A percentile compares a stretch with the other conserved stretches of the same genome.
These are phyloP conservation scores for Ceriops decandra DNA, from an alignment of 345 rosid genomes.

Conservation along the genomic window DNA sequence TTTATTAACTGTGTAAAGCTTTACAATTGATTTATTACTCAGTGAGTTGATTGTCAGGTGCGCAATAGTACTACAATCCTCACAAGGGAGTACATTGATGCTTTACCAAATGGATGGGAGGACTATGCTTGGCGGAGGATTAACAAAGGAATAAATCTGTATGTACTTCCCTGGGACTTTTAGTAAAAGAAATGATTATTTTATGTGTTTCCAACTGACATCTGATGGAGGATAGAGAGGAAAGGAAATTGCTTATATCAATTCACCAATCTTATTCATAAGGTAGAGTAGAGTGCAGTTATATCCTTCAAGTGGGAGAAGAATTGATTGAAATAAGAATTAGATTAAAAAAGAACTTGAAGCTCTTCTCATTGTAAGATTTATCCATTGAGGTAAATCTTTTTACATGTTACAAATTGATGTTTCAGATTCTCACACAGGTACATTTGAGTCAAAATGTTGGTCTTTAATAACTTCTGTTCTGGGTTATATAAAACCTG, in stretches of 20 bases:
- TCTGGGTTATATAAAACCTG: no score
- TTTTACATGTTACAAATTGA: neutral
- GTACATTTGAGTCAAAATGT: no score
- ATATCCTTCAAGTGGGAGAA: slow-evolving; percentile 5
- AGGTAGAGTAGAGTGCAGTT: neutral
- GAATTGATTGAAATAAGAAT: neutral
- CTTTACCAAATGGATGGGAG: slow-evolving; percentile 94
- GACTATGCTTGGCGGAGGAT: slow-evolving; percentile 96
- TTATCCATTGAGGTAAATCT: neutral
- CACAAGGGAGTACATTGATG: slow-evolving; percentile 86
- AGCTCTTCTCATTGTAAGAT: neutral
- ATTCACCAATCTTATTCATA: neutral
- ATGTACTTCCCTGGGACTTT: slow-evolving; percentile 28
- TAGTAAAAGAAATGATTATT: neutral
- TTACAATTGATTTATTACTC: slow-evolving; percentile 41
- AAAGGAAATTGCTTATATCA: neutral
- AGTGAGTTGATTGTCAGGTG: slow-evolving; percentile 65
- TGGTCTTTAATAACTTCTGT: no score
- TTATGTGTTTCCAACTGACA: neutral
- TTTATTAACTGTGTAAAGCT: slow-evolving; percentile 19
- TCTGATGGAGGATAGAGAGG: neutral
- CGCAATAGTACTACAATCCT: slow-evolving; percentile 87
- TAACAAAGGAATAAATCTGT: slow-evolving; percentile 87
- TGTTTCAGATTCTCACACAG: no score
- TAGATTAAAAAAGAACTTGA: neutral